Conservation (phyloP, 768 basidiomycete genomes). For the Leucosporidium scottii region DNA sequence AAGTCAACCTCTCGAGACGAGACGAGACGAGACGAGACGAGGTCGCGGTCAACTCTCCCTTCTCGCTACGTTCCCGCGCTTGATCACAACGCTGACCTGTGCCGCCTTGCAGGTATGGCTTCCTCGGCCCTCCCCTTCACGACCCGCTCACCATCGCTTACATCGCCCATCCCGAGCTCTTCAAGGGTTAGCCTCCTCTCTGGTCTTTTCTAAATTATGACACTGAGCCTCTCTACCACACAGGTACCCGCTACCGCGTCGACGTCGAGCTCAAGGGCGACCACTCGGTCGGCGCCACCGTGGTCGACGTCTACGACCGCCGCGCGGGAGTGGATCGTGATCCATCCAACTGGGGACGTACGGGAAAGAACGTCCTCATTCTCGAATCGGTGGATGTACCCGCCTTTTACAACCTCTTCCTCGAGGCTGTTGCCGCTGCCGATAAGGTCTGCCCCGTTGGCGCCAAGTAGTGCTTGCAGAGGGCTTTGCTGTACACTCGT, state of each 20-base stretch:
- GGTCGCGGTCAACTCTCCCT: too few species aligned
- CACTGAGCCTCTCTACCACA: too few species aligned
- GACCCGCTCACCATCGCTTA: constrained; percentile 78
- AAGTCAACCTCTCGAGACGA: too few species aligned
- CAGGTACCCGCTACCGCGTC: constrained; percentile 51
- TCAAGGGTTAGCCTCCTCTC: constrained; percentile 47
- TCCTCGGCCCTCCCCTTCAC: constrained; percentile 79
- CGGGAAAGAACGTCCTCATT: constrained; percentile 22
- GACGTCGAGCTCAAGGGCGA: constrained; percentile 68
- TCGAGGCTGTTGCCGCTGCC: constrained; percentile 5
- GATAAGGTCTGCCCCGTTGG: constrained; percentile 21
- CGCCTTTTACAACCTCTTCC: constrained; percentile 17
- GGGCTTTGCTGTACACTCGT: not conserved
- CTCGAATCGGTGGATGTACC: constrained; percentile 16
- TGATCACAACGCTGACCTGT: too few species aligned
- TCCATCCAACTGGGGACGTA: constrained; percentile 13
- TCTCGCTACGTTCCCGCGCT: too few species aligned
- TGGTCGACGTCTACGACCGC: constrained; percentile 64
- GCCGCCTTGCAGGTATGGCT: constrained; percentile 50
- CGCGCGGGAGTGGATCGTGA: constrained; percentile 10
- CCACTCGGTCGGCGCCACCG: constrained; percentile 66
- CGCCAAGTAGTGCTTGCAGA: not conserved
- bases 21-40: too few species aligned
- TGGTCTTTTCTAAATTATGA: not conserved
- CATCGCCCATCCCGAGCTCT: constrained; percentile 61